Conservation (phyloP, 176 grass and related monocot genomes). For the Zizania latifolia region DNA sequence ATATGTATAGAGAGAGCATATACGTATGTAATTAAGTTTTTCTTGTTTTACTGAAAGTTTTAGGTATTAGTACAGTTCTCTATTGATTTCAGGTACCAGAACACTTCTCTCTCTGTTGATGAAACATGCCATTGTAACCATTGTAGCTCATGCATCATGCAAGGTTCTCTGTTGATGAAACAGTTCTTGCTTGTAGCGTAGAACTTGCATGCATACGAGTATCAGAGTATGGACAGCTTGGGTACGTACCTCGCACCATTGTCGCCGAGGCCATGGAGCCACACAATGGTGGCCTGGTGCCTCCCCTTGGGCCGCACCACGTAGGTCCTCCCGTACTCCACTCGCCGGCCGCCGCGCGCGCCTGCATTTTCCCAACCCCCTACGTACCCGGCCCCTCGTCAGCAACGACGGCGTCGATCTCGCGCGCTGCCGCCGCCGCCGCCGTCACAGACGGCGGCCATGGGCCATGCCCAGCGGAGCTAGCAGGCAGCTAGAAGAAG, state of each 20-base stretch:
- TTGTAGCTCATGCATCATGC: too few relatives aligned
- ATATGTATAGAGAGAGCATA: background rate
- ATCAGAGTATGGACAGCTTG: too few relatives aligned
- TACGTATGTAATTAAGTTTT: background rate
- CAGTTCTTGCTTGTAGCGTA: too few relatives aligned
- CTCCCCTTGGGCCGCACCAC: slow-evolving; percentile 93
- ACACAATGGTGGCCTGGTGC: slow-evolving; percentile 88
- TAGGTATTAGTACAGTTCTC: background rate
- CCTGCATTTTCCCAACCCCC: slow-evolving; percentile 59
- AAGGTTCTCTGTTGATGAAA: too few relatives aligned
- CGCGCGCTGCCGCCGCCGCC: too few relatives aligned
- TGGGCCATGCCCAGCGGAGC: too few relatives aligned
- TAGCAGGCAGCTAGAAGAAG: background rate
- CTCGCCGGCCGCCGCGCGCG: slow-evolving; percentile 22
- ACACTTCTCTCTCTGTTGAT: too few relatives aligned
- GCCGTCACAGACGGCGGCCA: too few relatives aligned
- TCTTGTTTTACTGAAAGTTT: background rate
- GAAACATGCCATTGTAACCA: slow-evolving; percentile 6
- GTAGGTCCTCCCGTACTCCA: slow-evolving; percentile 84
- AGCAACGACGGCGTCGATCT: too few relatives aligned
- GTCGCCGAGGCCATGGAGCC: slow-evolving; percentile 92
- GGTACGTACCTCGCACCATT: slow-evolving; percentile 80
- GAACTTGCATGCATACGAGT: too few relatives aligned
- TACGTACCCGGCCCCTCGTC: too few relatives aligned
- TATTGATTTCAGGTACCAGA: too few relatives aligned